Percentiles rank a stretch among this genome's conserved stretches.
phyloP scores from a whole-genome alignment of 208 protist species.

The Naegleria gruberi region DNA sequence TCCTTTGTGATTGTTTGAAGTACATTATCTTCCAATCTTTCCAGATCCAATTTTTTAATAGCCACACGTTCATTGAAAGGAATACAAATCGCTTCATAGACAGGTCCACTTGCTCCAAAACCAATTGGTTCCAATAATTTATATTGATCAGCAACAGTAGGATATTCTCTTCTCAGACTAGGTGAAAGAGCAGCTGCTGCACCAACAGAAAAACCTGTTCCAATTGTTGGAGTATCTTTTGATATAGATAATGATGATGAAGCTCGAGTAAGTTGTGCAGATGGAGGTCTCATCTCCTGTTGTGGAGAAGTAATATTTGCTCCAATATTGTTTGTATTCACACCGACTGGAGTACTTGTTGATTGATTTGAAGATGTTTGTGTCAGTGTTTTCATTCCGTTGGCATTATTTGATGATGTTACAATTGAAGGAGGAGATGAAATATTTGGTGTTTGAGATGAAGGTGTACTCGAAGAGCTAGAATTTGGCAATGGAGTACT shows the following conservation, averaged over 20 bases:
- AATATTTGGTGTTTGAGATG: background rate
- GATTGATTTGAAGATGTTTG: background rate
- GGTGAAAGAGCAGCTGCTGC: background rate
- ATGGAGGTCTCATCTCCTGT: background rate
- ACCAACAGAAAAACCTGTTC: background rate
- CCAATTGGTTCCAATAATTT: background rate
- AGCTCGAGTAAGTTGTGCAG: background rate
- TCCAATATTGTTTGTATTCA: background rate
- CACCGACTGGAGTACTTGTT: background rate
- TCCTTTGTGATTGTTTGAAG: slow-evolving; percentile 37
- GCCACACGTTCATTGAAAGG: background rate
- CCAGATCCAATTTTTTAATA: slow-evolving; percentile 1
- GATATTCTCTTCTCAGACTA: background rate
- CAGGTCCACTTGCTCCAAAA: background rate
- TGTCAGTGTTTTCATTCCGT: background rate
- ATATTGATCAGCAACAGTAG: background rate
- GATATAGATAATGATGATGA: background rate
- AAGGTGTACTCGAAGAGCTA: background rate
- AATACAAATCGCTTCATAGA: background rate
- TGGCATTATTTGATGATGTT: background rate
- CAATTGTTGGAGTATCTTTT: background rate
- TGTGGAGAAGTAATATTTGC: background rate
- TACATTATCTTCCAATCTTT: background rate
- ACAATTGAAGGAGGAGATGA: background rate
- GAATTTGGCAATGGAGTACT: background rate